A percentile compares a stretch with the other conserved stretches of the same genome.
phyloP scores from a whole-genome alignment of 331 rosid species.

The Dryas integrifolia region DNA sequence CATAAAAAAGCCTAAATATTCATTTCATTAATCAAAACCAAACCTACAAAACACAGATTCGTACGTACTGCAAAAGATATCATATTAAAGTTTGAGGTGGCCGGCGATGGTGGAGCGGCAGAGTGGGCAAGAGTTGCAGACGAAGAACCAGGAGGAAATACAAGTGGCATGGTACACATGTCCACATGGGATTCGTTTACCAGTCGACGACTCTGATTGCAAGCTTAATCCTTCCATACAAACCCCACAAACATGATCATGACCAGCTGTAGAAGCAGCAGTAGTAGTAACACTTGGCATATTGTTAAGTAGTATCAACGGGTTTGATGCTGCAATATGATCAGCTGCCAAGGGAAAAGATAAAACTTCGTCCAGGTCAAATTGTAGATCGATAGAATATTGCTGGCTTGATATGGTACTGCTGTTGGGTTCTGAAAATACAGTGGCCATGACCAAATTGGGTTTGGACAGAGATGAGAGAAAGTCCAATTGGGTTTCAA shows the following conservation, averaged over 20 bases:
- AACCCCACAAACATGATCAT: slow-evolving; percentile 21
- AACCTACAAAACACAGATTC: not conserved
- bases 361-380: slow-evolving; percentile 12
- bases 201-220: slow-evolving; percentile 1
- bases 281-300: not conserved
- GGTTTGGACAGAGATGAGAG: no score
- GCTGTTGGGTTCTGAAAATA: not conserved
- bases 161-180: slow-evolving; percentile 54
- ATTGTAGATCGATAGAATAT: not conserved
- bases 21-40: not conserved
- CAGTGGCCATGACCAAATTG: not conserved
- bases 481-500: no score
- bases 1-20: no score
- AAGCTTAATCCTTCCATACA: slow-evolving; percentile 41
- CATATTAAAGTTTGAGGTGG: no score
- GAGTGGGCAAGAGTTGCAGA: slow-evolving; percentile 54
- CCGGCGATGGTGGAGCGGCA: slow-evolving; percentile 38
- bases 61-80: not conserved
- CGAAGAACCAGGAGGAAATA: slow-evolving; percentile 50
- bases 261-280: not conserved
- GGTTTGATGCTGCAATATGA: not conserved
- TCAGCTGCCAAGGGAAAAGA: not conserved
- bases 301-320: not conserved
- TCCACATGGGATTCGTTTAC: slow-evolving; percentile 48
- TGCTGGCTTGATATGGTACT: no score